Evolutionary conservation across 495 filamentous ascomycete species (phyloP).

Genomic region (Hypoxylon cercidicola): DNA sequence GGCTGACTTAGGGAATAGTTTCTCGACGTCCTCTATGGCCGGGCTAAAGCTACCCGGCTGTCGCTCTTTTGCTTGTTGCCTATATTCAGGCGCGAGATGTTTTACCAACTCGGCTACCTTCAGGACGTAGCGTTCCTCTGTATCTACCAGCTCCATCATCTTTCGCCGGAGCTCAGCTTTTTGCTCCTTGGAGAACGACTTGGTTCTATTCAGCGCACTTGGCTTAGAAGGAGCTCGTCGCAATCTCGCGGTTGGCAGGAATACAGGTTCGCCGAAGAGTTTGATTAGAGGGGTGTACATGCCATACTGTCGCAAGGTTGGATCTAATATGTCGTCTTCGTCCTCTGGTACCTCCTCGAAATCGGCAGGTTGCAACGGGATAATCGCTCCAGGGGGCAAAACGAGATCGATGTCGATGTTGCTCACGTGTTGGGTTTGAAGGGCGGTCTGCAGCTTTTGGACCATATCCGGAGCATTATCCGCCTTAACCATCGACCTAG

Average conservation of each 20-base stretch:
- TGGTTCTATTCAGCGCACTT: constrained; percentile 76
- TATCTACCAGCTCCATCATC: constrained; percentile 91
- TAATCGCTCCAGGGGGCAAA: constrained; percentile 78
- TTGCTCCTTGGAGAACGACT: constrained; percentile 79
- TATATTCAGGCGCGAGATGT: constrained; percentile 77
- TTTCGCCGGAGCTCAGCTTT: constrained; percentile 86
- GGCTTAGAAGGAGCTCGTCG: constrained; percentile 88
- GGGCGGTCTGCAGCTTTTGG: constrained; percentile 72
- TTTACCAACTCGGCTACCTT: constrained; percentile 85
- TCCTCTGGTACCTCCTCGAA: constrained; percentile 64
- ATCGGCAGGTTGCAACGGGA: constrained; percentile 61
- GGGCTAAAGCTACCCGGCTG: constrained; percentile 73
- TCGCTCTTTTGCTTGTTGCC: constrained; percentile 69
- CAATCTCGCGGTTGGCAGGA: constrained; percentile 87
- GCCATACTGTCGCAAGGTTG: constrained; percentile 73
- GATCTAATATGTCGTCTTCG: constrained; percentile 69
- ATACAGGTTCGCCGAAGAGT: constrained; percentile 81
- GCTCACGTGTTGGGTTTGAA: constrained; percentile 79
- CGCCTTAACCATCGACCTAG: constrained; percentile 80
- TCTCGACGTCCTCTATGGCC: constrained; percentile 73
- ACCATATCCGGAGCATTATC: constrained; percentile 79
- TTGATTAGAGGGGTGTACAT: constrained; percentile 77
- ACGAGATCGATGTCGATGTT: constrained; percentile 92
- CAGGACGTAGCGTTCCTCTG: constrained; percentile 90
- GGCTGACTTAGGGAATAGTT: constrained; percentile 82